phyloP scores from a whole-genome alignment of 495 filamentous ascomycete species.

The Aspergillus conjunctus region DNA sequence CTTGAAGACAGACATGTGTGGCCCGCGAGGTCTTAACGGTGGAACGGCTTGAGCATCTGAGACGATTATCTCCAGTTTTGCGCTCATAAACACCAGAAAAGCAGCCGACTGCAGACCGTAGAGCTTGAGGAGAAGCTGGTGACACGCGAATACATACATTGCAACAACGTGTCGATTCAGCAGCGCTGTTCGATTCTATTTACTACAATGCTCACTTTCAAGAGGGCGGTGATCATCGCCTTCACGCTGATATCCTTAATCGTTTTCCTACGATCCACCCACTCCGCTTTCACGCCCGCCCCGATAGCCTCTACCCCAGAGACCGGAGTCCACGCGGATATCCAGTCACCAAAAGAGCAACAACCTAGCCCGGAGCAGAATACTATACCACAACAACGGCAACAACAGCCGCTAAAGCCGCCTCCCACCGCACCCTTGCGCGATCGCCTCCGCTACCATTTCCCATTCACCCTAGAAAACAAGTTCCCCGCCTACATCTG shows the following conservation, averaged over 20 bases:
- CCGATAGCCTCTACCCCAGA: constrained; percentile 29
- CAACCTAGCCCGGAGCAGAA: constrained; percentile 24
- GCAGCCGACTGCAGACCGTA: constrained; percentile 13
- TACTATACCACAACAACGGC: constrained; percentile 33
- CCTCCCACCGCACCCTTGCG: constrained; percentile 58
- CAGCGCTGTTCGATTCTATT: constrained; percentile 3
- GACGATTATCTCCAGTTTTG: neutral
- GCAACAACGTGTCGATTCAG: constrained; percentile 6
- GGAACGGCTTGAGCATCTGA: constrained; percentile 2
- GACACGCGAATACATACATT: neutral
- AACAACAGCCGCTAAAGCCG: constrained; percentile 44
- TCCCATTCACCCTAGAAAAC: constrained; percentile 81
- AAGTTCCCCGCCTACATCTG: constrained; percentile 98
- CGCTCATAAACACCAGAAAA: neutral
- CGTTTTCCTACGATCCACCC: constrained; percentile 68
- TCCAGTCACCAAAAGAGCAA: constrained; percentile 16
- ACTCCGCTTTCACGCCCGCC: constrained; percentile 37
- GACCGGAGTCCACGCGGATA: constrained; percentile 6
- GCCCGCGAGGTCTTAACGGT: constrained; percentile 6
- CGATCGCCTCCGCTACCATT: constrained; percentile 88
- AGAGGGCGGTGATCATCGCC: constrained; percentile 69
- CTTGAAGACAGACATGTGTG: constrained; percentile 19
- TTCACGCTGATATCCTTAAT: constrained; percentile 68
- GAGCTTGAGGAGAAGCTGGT: constrained; percentile 18
- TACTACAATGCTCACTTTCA: constrained; percentile 65